These are phyloP conservation scores for Lactarius vividus DNA, from an alignment of 768 basidiomycete genomes.

Conservation along the genomic window DNA sequence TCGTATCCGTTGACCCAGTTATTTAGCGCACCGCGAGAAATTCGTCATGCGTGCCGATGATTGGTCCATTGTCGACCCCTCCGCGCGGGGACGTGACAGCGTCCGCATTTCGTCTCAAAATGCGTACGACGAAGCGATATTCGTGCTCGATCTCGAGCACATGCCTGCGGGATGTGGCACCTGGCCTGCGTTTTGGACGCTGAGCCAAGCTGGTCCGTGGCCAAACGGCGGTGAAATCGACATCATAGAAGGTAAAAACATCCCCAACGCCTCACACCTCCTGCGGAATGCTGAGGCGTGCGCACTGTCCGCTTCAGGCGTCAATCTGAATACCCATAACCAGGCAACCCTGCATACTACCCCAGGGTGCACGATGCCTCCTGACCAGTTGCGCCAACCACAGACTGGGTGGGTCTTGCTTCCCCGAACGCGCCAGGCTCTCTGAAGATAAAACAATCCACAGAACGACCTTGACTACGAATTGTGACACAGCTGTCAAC, in stretches of 20 bases:
- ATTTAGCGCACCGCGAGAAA: conserved; percentile 37
- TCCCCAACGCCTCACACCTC: too few species aligned
- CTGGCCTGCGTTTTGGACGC: conserved; percentile 67
- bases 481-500: conserved; percentile 51
- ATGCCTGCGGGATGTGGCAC: conserved; percentile 61
- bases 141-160: conserved; percentile 53
- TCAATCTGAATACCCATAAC: conserved; percentile 46
- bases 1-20: neutral
- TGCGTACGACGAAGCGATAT: conserved; percentile 46
- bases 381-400: conserved; percentile 22
- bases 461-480: conserved; percentile 41
- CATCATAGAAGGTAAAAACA: conserved; percentile 51
- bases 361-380: conserved; percentile 46
- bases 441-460: neutral
- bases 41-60: conserved; percentile 62
- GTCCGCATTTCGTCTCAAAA: conserved; percentile 49
- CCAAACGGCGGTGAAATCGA: conserved; percentile 59
- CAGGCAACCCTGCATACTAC: conserved; percentile 55
- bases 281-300: neutral
- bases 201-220: conserved; percentile 52
- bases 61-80: conserved; percentile 36
- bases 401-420: conserved; percentile 44
- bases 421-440: neutral
- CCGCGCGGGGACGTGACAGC: conserved; percentile 53
- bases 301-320: conserved; percentile 36